phyloP scores from a whole-genome alignment of 1,284 basidiomycete genomes.

The Ustilago loliicola region DNA sequence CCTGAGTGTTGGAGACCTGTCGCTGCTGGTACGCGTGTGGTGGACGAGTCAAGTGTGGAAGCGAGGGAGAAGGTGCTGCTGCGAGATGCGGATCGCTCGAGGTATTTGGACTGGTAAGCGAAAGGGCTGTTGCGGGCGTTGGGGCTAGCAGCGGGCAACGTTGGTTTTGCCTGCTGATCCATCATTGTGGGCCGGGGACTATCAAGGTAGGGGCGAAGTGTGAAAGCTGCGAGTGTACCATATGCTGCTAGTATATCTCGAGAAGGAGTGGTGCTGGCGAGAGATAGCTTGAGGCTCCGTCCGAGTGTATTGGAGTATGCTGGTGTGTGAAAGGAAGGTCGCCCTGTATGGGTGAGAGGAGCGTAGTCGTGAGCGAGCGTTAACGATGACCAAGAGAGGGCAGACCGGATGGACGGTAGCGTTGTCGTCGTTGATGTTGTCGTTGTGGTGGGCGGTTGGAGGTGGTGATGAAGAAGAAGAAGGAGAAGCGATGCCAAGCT shows the following conservation, averaged over 20 bases:
- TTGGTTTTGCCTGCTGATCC: constrained; percentile 49
- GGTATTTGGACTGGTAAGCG: constrained; percentile 64
- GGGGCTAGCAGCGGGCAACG: constrained; percentile 52
- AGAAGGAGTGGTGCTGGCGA: neutral
- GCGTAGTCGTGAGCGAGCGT: neutral
- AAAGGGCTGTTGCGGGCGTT: constrained; percentile 59
- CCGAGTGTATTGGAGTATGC: neutral
- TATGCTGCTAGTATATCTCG: neutral
- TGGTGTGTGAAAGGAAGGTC: constrained; percentile 3
- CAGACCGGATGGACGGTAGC: constrained; percentile 14
- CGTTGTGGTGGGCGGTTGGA: constrained; percentile 9
- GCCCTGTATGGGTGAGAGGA: neutral
- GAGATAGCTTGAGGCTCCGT: no score
- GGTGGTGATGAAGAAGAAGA: neutral
- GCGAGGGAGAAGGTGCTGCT: constrained; percentile 61
- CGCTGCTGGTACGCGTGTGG: constrained; percentile 12
- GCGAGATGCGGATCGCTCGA: constrained; percentile 62
- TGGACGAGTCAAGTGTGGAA: constrained; percentile 20
- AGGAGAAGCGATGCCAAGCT: neutral
- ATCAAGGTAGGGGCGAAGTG: neutral
- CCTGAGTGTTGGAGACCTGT: constrained; percentile 50
- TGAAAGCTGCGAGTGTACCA: neutral
- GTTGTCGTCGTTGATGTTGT: constrained; percentile 11
- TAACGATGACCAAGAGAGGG: neutral
- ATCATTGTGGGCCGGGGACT: constrained; percentile 27